phyloP scores from a whole-genome alignment of 371 early-diverging fungal genomes.

The Rhizopus stolonifer region DNA sequence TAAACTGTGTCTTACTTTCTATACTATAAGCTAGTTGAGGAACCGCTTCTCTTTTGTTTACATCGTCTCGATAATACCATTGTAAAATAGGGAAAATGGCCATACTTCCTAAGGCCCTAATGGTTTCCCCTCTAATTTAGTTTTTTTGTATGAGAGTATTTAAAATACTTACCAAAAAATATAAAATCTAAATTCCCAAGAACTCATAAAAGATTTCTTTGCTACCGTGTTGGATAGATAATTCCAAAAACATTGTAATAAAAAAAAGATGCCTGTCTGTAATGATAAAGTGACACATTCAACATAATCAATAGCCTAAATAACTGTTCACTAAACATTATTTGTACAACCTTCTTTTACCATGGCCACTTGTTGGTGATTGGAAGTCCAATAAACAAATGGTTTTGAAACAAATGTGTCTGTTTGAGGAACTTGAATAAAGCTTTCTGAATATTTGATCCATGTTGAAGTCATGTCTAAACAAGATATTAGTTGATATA shows the following conservation, averaged over 20 bases:
- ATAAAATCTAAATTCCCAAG: constrained; percentile 38
- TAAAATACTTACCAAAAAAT: constrained; percentile 32
- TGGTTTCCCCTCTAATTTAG: not conserved
- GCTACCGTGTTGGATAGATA: constrained; percentile 40
- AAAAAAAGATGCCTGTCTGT: constrained; percentile 33
- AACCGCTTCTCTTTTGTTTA: constrained; percentile 30
- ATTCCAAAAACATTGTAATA: constrained; percentile 48
- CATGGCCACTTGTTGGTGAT: constrained; percentile 32
- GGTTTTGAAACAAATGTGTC: constrained; percentile 34
- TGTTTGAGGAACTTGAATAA: constrained; percentile 16
- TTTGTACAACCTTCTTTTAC: constrained; percentile 35
- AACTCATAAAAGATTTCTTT: constrained; percentile 39
- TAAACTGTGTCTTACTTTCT: constrained; percentile 28
- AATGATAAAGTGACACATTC: constrained; percentile 31
- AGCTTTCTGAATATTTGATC: constrained; percentile 51
- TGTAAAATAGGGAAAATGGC: constrained; percentile 50
- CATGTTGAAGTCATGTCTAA: constrained; percentile 45
- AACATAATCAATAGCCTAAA: constrained; percentile 33
- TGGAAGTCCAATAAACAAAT: constrained; percentile 30
- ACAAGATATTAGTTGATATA: not conserved
- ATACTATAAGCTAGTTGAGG: constrained; percentile 47
- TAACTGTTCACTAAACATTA: constrained; percentile 15
- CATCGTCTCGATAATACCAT: constrained; percentile 33
- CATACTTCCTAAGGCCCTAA: constrained; percentile 42
- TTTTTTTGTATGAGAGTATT: too few species aligned